These are phyloP conservation scores for Groenewaldozyma salmanticensis DNA, from an alignment of 805 yeast species.

Conservation along the genomic window DNA sequence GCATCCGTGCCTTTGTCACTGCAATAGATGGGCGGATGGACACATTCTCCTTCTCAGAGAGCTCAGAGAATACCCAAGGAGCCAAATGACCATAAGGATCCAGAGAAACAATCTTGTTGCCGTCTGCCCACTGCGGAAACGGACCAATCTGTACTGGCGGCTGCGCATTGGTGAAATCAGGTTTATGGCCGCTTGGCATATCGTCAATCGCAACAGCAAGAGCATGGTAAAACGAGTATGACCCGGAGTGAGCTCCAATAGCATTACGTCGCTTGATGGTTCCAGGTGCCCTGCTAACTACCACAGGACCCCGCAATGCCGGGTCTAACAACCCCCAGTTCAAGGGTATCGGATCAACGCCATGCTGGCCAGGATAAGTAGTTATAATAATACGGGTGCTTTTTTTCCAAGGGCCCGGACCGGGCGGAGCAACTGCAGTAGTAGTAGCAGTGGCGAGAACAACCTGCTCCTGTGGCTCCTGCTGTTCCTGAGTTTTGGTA, in stretches of 20 bases:
- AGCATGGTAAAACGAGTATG: slow-evolving; percentile 57
- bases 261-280: slow-evolving; percentile 49
- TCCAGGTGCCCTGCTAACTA: slow-evolving; percentile 40
- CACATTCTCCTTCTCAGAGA: slow-evolving; percentile 37
- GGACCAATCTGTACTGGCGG: slow-evolving; percentile 50
- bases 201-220: slow-evolving; percentile 54
- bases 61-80: slow-evolving; percentile 45
- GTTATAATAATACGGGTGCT: slow-evolving; percentile 35
- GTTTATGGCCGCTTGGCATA: slow-evolving; percentile 40
- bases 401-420: slow-evolving; percentile 15
- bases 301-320: slow-evolving; percentile 45
- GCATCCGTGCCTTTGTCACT: slow-evolving; percentile 56
- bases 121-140: slow-evolving; percentile 46
- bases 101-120: slow-evolving; percentile 50
- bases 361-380: slow-evolving; percentile 44
- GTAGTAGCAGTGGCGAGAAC: not conserved
- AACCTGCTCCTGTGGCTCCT: not conserved
- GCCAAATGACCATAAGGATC: slow-evolving; percentile 62
- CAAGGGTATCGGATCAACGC: slow-evolving; percentile 39
- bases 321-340: slow-evolving; percentile 47
- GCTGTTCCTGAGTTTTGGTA: too few species aligned
- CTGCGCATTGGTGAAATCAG: slow-evolving; percentile 55
- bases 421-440: not conserved
- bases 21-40: slow-evolving; percentile 59
- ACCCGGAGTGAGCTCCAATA: slow-evolving; percentile 57